Evolutionary conservation across 1,284 basidiomycete species (phyloP).

Genomic region (Ustilago curta): DNA sequence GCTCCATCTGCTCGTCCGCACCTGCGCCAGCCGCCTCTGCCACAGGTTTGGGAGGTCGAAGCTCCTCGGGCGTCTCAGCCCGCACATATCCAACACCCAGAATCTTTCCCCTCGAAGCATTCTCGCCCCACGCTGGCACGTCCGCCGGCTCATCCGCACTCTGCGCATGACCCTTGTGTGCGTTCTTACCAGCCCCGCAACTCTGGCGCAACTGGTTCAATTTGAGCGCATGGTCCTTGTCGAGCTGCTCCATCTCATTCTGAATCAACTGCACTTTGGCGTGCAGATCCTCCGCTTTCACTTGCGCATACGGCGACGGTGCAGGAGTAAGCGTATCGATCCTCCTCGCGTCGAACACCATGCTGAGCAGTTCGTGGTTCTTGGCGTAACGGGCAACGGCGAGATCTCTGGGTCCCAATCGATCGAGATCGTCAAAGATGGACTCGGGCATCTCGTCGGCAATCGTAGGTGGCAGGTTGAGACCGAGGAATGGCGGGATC

Average conservation of each 20-base stretch:
- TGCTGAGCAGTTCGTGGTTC: constrained; percentile 65
- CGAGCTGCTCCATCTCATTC: constrained; percentile 26
- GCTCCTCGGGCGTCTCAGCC: constrained; percentile 51
- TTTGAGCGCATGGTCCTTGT: constrained; percentile 26
- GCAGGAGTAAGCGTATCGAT: constrained; percentile 59
- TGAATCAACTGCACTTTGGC: constrained; percentile 30
- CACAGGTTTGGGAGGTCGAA: constrained; percentile 26
- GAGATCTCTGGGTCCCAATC: constrained; percentile 60
- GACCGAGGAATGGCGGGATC: constrained; percentile 32
- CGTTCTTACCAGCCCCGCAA: background rate
- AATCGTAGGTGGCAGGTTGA: constrained; percentile 48
- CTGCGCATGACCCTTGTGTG: background rate
- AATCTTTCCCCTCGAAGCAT: constrained; percentile 51
- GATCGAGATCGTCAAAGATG: constrained; percentile 63
- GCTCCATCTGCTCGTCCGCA: constrained; percentile 17
- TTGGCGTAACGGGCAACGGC: constrained; percentile 62
- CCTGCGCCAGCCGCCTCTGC: background rate
- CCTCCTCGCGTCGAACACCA: constrained; percentile 62
- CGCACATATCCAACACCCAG: constrained; percentile 58
- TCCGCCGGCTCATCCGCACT: constrained; percentile 18
- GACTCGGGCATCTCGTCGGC: constrained; percentile 49
- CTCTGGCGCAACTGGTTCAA: constrained; percentile 24
- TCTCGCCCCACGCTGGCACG: constrained; percentile 33
- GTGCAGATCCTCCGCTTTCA: constrained; percentile 42
- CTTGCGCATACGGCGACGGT: constrained; percentile 53